Evolutionary conservation across 2,329 filamentous ascomycete species (phyloP).

Genomic region (Colletotrichum tofieldiae): DNA sequence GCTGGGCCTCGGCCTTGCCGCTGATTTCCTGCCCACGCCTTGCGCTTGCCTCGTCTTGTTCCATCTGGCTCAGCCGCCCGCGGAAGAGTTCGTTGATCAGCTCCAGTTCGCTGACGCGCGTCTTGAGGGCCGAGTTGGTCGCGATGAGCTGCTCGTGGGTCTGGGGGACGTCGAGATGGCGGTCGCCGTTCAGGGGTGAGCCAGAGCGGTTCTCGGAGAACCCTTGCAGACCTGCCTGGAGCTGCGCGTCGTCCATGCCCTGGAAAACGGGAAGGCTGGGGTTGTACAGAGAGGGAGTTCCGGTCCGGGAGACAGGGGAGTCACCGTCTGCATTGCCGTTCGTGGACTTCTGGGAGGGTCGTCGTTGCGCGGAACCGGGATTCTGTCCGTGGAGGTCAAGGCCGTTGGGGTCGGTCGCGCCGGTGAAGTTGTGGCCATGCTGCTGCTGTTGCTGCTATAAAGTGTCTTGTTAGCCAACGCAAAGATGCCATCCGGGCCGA

Average conservation of each 20-base stretch:
- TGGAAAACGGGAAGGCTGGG: constrained; percentile 86
- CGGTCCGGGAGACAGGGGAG: constrained; percentile 84
- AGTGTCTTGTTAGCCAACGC: constrained; percentile 6
- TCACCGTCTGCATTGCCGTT: constrained; percentile 83
- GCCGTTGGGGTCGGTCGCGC: constrained; percentile 69
- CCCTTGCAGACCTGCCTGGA: constrained; percentile 69
- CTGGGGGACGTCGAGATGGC: constrained; percentile 79
- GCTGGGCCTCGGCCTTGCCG: constrained; percentile 68
- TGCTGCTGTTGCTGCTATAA: constrained; percentile 48
- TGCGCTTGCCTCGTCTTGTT: constrained; percentile 81
- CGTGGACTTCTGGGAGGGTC: constrained; percentile 79
- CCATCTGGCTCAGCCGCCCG: constrained; percentile 83
- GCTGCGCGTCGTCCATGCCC: constrained; percentile 80
- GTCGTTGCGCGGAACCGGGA: constrained; percentile 66
- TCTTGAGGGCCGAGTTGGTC: constrained; percentile 90
- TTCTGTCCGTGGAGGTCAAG: constrained; percentile 70
- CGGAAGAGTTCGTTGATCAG: constrained; percentile 91
- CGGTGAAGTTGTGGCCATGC: constrained; percentile 56
- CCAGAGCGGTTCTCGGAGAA: constrained; percentile 68
- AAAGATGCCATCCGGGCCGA: not conserved
- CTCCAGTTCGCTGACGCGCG: constrained; percentile 93
- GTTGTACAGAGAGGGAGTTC: constrained; percentile 82
- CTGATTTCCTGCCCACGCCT: constrained; percentile 73
- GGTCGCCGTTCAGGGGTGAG: constrained; percentile 70
- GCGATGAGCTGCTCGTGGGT: constrained; percentile 86